These are phyloP conservation scores for Crithidia thermophila DNA, from an alignment of 208 protist species.

Conservation along the genomic window DNA sequence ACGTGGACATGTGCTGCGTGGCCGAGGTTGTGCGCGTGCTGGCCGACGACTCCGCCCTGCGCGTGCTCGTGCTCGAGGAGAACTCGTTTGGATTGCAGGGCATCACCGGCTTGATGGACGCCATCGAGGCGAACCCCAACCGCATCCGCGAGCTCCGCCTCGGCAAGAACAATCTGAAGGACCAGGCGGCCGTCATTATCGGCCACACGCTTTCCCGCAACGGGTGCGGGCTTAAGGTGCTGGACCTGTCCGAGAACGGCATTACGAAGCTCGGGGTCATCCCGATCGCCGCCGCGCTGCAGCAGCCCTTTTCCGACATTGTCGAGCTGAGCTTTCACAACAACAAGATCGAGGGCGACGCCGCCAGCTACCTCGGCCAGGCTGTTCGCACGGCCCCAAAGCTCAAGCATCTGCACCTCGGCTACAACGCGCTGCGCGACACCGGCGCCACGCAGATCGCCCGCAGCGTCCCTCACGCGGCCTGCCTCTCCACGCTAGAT, in stretches of 20 bases:
- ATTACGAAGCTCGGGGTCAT: conserved; percentile 86
- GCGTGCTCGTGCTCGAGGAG: conserved; percentile 80
- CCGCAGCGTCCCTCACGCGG: conserved; percentile 49
- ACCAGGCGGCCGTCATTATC: conserved; percentile 81
- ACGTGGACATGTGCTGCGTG: conserved; percentile 76
- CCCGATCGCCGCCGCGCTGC: conserved; percentile 69
- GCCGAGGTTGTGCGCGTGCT: conserved; percentile 66
- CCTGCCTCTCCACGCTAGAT: conserved; percentile 77
- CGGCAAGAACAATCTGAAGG: conserved; percentile 85
- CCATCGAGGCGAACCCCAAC: conserved; percentile 76
- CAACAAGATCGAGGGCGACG: conserved; percentile 86
- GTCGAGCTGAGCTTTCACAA: conserved; percentile 91
- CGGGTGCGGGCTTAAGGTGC: conserved; percentile 84
- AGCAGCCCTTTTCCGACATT: conserved; percentile 60
- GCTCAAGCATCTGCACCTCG: conserved; percentile 89
- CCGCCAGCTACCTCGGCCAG: conserved; percentile 59
- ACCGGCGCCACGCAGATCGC: conserved; percentile 70
- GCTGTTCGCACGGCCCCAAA: conserved; percentile 56
- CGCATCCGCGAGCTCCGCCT: conserved; percentile 84
- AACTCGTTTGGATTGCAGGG: conserved; percentile 84
- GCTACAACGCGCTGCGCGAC: conserved; percentile 88
- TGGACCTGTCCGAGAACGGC: conserved; percentile 88
- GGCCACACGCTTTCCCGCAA: conserved; percentile 68
- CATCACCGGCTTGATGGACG: conserved; percentile 77
- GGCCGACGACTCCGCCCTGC: conserved; percentile 40